Conservation (phyloP, 352 stramenopile species). For the Globisporangium recalcitrans region DNA sequence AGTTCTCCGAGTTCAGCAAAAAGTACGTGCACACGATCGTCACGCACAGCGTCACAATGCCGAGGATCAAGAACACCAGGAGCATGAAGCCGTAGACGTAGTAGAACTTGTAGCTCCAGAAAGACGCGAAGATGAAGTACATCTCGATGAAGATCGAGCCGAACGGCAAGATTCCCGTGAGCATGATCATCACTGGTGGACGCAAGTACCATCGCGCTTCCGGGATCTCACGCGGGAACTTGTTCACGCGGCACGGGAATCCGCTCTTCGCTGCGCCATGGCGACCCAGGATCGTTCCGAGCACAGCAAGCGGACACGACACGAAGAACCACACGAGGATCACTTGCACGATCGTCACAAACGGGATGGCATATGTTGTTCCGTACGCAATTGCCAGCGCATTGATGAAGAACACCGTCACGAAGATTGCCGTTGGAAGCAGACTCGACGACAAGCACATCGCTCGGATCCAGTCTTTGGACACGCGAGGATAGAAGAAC, state of each 20-base stretch:
- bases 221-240: conserved; percentile 90
- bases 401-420: conserved; percentile 89
- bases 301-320: conserved; percentile 92
- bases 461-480: conserved; percentile 87
- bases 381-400: conserved; percentile 74
- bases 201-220: conserved; percentile 79
- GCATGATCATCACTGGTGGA: conserved; percentile 86
- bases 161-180: conserved; percentile 97
- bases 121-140: conserved; percentile 99
- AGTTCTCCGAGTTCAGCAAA: conserved; percentile 98
- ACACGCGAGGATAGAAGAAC: conserved; percentile 89
- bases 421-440: conserved; percentile 72
- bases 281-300: conserved; percentile 96
- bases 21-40: conserved; percentile 99
- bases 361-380: conserved; percentile 84
- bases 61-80: conserved; percentile 96
- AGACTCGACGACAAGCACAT: conserved; percentile 82
- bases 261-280: conserved; percentile 87
- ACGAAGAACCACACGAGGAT: conserved; percentile 98
- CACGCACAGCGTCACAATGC: conserved; percentile 96
- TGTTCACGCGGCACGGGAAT: conserved; percentile 94
- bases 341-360: conserved; percentile 86
- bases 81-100: conserved; percentile 99
- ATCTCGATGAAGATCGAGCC: conserved; percentile 99
- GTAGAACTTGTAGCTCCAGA: conserved; percentile 99